Evolutionary conservation across 495 filamentous ascomycete species (phyloP), one percentile per base, ranked within the genome.

Genomic region (Stereocaulon alpinum): DNA sequence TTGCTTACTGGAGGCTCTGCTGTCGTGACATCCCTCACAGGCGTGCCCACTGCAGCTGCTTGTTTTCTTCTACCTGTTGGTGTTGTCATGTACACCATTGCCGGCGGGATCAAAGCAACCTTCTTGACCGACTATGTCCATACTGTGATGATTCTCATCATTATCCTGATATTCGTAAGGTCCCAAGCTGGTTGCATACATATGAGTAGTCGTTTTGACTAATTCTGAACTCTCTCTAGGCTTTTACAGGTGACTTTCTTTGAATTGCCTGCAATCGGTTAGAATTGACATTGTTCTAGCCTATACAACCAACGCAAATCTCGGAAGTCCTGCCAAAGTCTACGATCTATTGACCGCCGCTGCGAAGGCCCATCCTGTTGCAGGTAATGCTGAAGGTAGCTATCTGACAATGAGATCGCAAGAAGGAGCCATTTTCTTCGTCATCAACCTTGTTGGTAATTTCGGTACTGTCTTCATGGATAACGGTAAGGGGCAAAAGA

Each of bases 401-500:
- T 96, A 96, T 64, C 71, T 97, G 9, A 96, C 92, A 6, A 96
- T 97, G 91, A 76, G 80, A 50, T 91, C 86, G 14, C 83, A 82
- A 62, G 83, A 95, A 65, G 91, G 91, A 27, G 91, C 84, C 20
- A 88, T 97, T 59, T 97, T 97, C 79, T 96, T 95, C 77, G 82
- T 97, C 53, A 97, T 97, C 73, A 96, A 97, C 71, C 80, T 95
- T 56, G 83, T 91, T 59, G 88, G 88, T 53, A 89, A 86, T 70
- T 88, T 86, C 47, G 81, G 59, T 18, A 92, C 89, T 32, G 87
- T 91, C 49, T 91, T 91, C 74, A 76, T 86, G 4, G 85, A 89
- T 69, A 88, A 86, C 61, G 82, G 83, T 51, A 30, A 24, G 24
- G 24, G 24, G 1, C 24, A 24, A 24, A 3, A 24, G 24, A 24